Conservation (phyloP, 2,329 filamentous ascomycete genomes). For the Pseudohalonectria lignicola region DNA sequence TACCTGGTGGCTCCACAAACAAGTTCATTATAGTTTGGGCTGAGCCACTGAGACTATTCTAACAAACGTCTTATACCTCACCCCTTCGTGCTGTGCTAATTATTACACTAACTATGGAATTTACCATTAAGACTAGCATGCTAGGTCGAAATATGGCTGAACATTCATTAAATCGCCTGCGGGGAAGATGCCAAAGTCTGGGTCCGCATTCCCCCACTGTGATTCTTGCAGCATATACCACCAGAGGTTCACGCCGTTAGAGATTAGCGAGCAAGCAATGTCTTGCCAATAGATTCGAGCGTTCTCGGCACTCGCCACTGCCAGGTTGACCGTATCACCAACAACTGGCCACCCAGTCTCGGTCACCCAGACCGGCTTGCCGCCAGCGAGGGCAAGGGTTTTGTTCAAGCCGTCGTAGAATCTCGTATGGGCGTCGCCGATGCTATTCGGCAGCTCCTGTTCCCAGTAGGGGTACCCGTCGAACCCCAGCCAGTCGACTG, state of each 20-base stretch:
- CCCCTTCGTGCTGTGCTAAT: no score
- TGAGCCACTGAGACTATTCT: no score
- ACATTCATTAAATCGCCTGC: slow-evolving; percentile 18
- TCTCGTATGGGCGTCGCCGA: slow-evolving; percentile 39
- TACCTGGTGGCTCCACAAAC: no score
- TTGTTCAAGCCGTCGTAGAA: slow-evolving; percentile 39
- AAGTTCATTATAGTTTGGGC: no score
- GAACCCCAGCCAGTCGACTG: slow-evolving; percentile 52
- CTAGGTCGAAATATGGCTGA: slow-evolving; percentile 17
- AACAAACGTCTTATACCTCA: no score
- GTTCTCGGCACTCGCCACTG: slow-evolving; percentile 41
- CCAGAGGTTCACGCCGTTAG: slow-evolving; percentile 17
- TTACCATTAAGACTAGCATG: no score
- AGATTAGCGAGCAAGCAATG: slow-evolving; percentile 35
- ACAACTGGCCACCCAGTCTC: slow-evolving; percentile 41
- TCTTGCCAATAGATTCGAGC: slow-evolving; percentile 52
- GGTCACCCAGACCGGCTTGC: slow-evolving; percentile 3
- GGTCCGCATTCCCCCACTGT: slow-evolving; percentile 18
- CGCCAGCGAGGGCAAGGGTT: slow-evolving; percentile 27
- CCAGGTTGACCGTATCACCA: slow-evolving; percentile 41
- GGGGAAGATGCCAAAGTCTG: slow-evolving; percentile 23
- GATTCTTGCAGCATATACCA: slow-evolving; percentile 25
- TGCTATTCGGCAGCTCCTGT: slow-evolving; percentile 38
- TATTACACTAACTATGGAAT: not conserved
- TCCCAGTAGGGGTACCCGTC: slow-evolving; percentile 59